phyloP scores from a whole-genome alignment of 2,329 filamentous ascomycete species.

The Microthyrium microscopicum region DNA sequence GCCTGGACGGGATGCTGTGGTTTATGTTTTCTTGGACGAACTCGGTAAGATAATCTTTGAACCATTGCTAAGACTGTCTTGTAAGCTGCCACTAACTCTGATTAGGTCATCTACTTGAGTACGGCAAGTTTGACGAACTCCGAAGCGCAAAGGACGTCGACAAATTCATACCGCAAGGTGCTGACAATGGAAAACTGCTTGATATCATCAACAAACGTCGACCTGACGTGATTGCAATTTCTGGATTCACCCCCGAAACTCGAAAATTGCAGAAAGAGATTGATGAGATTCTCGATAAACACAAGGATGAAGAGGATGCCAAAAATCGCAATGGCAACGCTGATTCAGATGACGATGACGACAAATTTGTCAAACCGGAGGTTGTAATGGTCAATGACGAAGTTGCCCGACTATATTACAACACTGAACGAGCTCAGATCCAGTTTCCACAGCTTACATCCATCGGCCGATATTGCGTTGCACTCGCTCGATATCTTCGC shows the following conservation, averaged over 20 bases:
- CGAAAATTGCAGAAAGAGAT: slow-evolving; percentile 69
- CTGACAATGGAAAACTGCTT: slow-evolving; percentile 52
- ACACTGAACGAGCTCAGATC: slow-evolving; percentile 58
- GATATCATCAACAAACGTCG: slow-evolving; percentile 64
- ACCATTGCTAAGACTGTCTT: too few species aligned
- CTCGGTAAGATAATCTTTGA: too few species aligned
- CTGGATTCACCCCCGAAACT: slow-evolving; percentile 77
- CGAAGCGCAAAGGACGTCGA: slow-evolving; percentile 46
- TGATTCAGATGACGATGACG: slow-evolving; percentile 50
- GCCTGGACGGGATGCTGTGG: slow-evolving; percentile 57
- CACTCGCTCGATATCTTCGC: slow-evolving; percentile 78
- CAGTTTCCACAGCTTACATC: slow-evolving; percentile 71
- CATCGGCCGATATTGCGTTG: slow-evolving; percentile 77
- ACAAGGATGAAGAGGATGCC: slow-evolving; percentile 69
- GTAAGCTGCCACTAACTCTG: too few species aligned
- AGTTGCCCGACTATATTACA: slow-evolving; percentile 89
- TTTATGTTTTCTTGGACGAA: slow-evolving; percentile 87
- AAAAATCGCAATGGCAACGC: slow-evolving; percentile 39
- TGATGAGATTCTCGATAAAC: slow-evolving; percentile 59
- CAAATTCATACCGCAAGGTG: slow-evolving; percentile 48
- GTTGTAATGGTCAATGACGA: slow-evolving; percentile 91
- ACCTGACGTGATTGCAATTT: slow-evolving; percentile 80
- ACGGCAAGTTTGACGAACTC: slow-evolving; percentile 73
- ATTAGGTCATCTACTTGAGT: slow-evolving; percentile 61
- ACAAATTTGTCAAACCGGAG: slow-evolving; percentile 64